Evolutionary conservation across 495 filamentous ascomycete genomes (phyloP), one percentile per base, ranked within the genome.

Genomic region (Podospora appendiculata): DNA sequence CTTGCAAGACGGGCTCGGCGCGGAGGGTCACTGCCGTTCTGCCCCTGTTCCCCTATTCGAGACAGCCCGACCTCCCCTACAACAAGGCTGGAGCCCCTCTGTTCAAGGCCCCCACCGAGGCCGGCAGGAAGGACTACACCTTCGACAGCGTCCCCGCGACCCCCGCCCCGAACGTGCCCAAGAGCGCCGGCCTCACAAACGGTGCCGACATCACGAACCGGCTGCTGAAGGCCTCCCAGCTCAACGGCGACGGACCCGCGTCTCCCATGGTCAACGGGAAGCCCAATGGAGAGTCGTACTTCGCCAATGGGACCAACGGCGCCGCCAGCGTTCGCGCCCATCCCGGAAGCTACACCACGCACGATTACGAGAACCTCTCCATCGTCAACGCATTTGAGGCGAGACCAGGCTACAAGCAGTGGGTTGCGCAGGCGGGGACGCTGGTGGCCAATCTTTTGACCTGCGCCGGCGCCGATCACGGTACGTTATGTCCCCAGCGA

Each of bases 351-450:
- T 81, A 73, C 59, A 79, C 76, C 35, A 76, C 78, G 13, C 78
- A 83, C 55, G 78, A 85, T 56, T 73, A 75, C 51, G 79, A 84
- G 50, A 79, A 80, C 47, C 69, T 71, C 9, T 75, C 73, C 32
- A 67, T 75, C 42, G 55, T 73, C n/a, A 71, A 66, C n/a, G 72
- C 76, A 39, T 95, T 96, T 70, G 73, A 87, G 56, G 85, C 89
- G 1, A 88, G 89, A 57, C 88, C 90, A 1, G 93, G 93, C 13
- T 98, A 97, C 65, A 94, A 91, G 70, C 89, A 95, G 74, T 97
- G 94, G 93, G 90, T 98, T 57, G 93, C 93, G 19, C 93, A 96
- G 70, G 92, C 93, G 43, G 93, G 93, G 47, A 97, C 93, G 14
- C 77, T 98, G 56, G 87, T 98, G 17, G 93, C 93, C 18, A 90